Base-by-base conservation (phyloP, 176 grass and related monocot species). In the Rhynchospora breviuscula region DNA sequence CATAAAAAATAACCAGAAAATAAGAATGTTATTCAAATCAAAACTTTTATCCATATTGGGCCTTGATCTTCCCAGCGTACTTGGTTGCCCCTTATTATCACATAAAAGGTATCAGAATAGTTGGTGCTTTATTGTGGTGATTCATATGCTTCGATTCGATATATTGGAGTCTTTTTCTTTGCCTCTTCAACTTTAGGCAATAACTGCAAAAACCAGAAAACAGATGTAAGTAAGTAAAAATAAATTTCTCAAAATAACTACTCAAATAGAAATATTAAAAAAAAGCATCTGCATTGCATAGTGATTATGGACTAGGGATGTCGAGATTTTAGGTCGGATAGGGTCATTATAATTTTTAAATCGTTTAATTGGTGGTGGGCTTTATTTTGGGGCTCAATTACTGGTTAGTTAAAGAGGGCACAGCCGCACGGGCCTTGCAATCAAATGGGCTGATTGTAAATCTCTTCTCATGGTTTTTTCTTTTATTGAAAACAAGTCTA, bases 121-220 rank as follows among this genome's bases (percentile, higher is more conserved):
- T 53, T 53, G 1, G 18, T 49, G 33, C n/a, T 51, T 81, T 82
- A 82, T 14, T 82, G 80, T 68, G 80, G 80, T 0, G 80, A 82
- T 82, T 82, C 80, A 19, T 82, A 82, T 35, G 80, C 61, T 82
- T 82, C 80, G 21, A 82, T 82, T 22, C 63, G 80, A 67, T 82
- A 63, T 52, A 82, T 82, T 29, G 60, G 80, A 82, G 63, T 63
- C 63, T 82, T 82, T 48, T 82, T 82, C 58, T 82, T 82, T 82
- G 80, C 80, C 62, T 82, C 80, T 26, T 63, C 80, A 82, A 67
- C 80, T 21, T 82, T 82, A 51, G 80, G 80, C 2, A 82, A 15
- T 66, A 82, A 53, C 80, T 82, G 80, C 19, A 51, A 68, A 53
- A 54, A 66, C 33, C 45, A 51, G 46, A 81, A 81, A 48, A 49